Conservation (phyloP, 164 flowering plant genomes). For the Magnolia changhungtana region DNA sequence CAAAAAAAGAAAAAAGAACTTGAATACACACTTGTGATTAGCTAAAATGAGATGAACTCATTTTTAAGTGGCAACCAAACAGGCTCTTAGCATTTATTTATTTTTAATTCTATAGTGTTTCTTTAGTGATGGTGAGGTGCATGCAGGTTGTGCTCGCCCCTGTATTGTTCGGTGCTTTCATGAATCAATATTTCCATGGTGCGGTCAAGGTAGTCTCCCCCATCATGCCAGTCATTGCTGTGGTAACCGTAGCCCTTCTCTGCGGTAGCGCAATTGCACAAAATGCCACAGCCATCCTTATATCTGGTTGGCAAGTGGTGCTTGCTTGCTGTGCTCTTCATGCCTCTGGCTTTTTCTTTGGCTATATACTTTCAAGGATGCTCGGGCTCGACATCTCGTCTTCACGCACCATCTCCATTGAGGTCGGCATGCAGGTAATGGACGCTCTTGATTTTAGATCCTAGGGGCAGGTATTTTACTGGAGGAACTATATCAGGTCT, state of each 20-base stretch:
- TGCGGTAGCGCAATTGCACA: slow-evolving; percentile 88
- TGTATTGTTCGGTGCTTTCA: slow-evolving; percentile 71
- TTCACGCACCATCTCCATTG: slow-evolving; percentile 78
- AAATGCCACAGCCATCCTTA: slow-evolving; percentile 68
- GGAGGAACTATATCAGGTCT: not conserved
- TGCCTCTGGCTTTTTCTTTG: slow-evolving; percentile 81
- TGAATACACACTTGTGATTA: too few relatives aligned
- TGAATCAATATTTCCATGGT: slow-evolving; percentile 70
- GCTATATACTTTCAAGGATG: slow-evolving; percentile 61
- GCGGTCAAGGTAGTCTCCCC: slow-evolving; percentile 72
- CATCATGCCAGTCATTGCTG: slow-evolving; percentile 80
- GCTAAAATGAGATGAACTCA: too few relatives aligned
- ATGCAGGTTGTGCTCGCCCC: slow-evolving; percentile 86
- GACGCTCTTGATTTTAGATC: not conserved
- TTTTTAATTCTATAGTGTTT: not conserved
- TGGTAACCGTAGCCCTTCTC: slow-evolving; percentile 70
- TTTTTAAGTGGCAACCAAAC: too few relatives aligned
- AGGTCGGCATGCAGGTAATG: slow-evolving; percentile 94
- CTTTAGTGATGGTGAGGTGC: not conserved
- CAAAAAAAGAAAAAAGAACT: not conserved
- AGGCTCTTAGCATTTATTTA: not conserved
- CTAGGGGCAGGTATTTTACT: not conserved
- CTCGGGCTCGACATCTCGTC: slow-evolving; percentile 68
- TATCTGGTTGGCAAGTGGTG: slow-evolving; percentile 73
- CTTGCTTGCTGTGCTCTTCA: slow-evolving; percentile 65